A percentile compares a stretch with the other conserved stretches of the same genome.
Conservation (phyloP, 352 stramenopile species). For the Globisporangium spinosum region DNA sequence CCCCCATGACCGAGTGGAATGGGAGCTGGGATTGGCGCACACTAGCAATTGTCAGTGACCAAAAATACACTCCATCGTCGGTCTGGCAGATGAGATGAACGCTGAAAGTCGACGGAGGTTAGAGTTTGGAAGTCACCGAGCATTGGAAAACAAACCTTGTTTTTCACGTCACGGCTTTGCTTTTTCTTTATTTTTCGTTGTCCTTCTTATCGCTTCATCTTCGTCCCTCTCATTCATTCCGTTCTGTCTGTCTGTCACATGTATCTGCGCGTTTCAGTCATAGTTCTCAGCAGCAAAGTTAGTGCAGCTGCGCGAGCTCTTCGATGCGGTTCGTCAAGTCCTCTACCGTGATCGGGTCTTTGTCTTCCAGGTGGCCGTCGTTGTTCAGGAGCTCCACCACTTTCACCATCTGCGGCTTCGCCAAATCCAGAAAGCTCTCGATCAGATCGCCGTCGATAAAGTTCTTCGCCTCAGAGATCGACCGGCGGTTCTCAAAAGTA, state of each 20-base stretch:
- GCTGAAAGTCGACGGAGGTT: no score
- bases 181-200: not conserved
- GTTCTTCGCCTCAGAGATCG: constrained; percentile 79
- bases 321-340: constrained; percentile 61
- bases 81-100: not conserved
- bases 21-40: not conserved
- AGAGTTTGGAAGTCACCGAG: not conserved
- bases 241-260: not conserved
- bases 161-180: not conserved
- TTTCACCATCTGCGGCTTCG: constrained; percentile 85
- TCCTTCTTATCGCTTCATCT: not conserved
- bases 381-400: constrained; percentile 92
- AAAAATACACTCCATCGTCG: not conserved
- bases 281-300: not conserved
- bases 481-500: constrained; percentile 90
- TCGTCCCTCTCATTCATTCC: not conserved
- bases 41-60: not conserved
- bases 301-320: constrained; percentile 75
- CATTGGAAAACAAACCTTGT: not conserved
- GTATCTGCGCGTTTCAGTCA: not conserved
- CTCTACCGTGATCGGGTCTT: constrained; percentile 30
- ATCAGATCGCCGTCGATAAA: constrained; percentile 96
- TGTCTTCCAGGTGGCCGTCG: not conserved
- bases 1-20: not conserved
- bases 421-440: constrained; percentile 93